Evolutionary conservation across 163 green algal genomes (phyloP), one percentile per base, ranked within the genome.

Genomic region (Scenedesmus sp.): DNA sequence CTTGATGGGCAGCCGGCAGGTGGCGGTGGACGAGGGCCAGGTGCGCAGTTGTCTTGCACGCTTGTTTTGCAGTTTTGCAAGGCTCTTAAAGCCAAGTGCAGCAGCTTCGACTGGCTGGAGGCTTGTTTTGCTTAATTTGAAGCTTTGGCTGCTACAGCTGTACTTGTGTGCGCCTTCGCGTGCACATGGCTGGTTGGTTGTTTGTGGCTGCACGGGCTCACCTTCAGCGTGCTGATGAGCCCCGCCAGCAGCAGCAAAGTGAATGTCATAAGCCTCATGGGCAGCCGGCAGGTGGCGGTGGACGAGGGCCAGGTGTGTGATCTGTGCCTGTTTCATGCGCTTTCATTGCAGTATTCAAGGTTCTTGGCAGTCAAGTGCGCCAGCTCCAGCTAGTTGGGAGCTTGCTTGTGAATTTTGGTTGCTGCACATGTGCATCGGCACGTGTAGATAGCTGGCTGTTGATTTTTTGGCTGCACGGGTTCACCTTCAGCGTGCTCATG

Each of bases 401-500:
- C 34, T 46, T 46, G 34, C 34, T 46, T 46, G 34, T 46, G 34
- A 46, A 46, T 46, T 46, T 46, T 46, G 34, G 34, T 46, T 46
- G 34, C 34, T 46, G 34, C 34, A 46, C 34, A 46, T 46, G 34
- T 46, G 34, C 34, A 46, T 46, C 34, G 34, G 34, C 34, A 46
- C 34, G 34, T 46, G 34, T 46, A 46, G 34, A 46, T 46, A 46
- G 34, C 34, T 46, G 34, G 34, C 34, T 46, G 34, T 46, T 46
- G 34, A 46, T 46, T 46, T 46, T 46, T 46, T 46, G 34, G 34
- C 34, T 46, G 34, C 34, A 46, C 34, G 88, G 88, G 3, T 64
- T 92, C 20, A 92, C 88, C 23, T 92, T 92, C 81, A 92, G 88
- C 77, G 88, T 92, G 23, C 81, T 92, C 13, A 85, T 91, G 87